Evolutionary conservation across 306 rosid species (phyloP), one percentile per base, ranked within the genome.

Genomic region (Cicer pinnatifidum): DNA sequence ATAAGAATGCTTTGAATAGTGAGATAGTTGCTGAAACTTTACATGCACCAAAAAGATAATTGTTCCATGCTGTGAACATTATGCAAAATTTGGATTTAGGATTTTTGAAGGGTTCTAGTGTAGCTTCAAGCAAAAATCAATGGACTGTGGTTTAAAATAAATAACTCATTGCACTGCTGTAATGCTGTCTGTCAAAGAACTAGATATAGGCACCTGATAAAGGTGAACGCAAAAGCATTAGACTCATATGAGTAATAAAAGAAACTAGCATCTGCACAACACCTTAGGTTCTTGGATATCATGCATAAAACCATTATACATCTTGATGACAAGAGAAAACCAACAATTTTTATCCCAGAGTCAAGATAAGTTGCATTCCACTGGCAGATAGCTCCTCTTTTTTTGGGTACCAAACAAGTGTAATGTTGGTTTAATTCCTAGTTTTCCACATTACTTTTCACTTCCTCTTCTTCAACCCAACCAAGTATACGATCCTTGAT

Each of bases 71-170:
- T 47, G 44, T 70, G 46, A 78, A 41, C 37, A 23, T 74, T 69
- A 37, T 75, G 50, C 33, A 43, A 69, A 66, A 9, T 11, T 71
- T 72, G 33, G 48, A 37, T 17, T 35, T 64, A 64, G 78, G 61
- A 72, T 56, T 54, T 72, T 54, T 79, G 56, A 63, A 52, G 35
- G 59, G 50, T 54, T 47, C 33, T 71, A 8, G 50, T 52, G 62
- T 72, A 54, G 51, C 16, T 53, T 52, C 67, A 63, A 52, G 67
- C 37, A 44, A 71, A 53, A 53, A 63, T 20, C 13, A 41, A 40
- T 13, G 35, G 3, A 28, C 35, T 15, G 28, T 62, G 58, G 37
- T 64, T 79, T 72, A 17, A 71, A 53, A 63, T 33, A 43, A 60
- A 50, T 60, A 50, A 15, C 47, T 48, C 11, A 17, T 13, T 62